A percentile compares a stretch with the other conserved stretches of the same genome.
phyloP scores from a whole-genome alignment of 495 filamentous ascomycete species.

The Immersiella caudata region DNA sequence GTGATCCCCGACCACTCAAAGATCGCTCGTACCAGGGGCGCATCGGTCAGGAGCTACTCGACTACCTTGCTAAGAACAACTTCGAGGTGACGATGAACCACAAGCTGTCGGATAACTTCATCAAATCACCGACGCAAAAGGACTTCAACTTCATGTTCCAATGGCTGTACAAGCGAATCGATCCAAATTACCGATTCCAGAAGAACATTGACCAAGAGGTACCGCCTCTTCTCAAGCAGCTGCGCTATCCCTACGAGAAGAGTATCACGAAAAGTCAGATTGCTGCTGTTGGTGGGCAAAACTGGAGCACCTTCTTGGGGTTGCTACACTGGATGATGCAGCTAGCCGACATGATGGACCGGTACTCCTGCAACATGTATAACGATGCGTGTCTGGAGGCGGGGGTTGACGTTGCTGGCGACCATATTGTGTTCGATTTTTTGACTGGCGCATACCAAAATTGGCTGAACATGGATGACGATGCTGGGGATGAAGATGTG shows the following conservation, averaged over 20 bases:
- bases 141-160: slow-evolving; percentile 97
- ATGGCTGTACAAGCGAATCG: slow-evolving; percentile 94
- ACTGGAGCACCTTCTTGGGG: slow-evolving; percentile 92
- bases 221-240: slow-evolving; percentile 82
- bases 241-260: slow-evolving; percentile 93
- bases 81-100: slow-evolving; percentile 99
- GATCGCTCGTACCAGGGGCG: slow-evolving; percentile 77
- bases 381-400: slow-evolving; percentile 83
- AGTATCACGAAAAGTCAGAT: slow-evolving; percentile 95
- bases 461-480: slow-evolving; percentile 87
- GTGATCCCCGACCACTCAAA: slow-evolving; percentile 86
- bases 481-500: slow-evolving; percentile 80
- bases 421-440: slow-evolving; percentile 93
- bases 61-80: slow-evolving; percentile 86
- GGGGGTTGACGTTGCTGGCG: slow-evolving; percentile 82
- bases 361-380: slow-evolving; percentile 72
- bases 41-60: slow-evolving; percentile 85
- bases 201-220: slow-evolving; percentile 94
- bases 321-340: slow-evolving; percentile 99
- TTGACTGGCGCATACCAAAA: slow-evolving; percentile 85
- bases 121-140: slow-evolving; percentile 94
- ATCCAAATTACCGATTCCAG: slow-evolving; percentile 87
- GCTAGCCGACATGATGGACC: slow-evolving; percentile 85
- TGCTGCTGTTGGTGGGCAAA: slow-evolving; percentile 89
- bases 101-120: slow-evolving; percentile 79